Evolutionary conservation across 768 basidiomycete genomes (phyloP).

Genomic region (Pisolithus marmoratus): DNA sequence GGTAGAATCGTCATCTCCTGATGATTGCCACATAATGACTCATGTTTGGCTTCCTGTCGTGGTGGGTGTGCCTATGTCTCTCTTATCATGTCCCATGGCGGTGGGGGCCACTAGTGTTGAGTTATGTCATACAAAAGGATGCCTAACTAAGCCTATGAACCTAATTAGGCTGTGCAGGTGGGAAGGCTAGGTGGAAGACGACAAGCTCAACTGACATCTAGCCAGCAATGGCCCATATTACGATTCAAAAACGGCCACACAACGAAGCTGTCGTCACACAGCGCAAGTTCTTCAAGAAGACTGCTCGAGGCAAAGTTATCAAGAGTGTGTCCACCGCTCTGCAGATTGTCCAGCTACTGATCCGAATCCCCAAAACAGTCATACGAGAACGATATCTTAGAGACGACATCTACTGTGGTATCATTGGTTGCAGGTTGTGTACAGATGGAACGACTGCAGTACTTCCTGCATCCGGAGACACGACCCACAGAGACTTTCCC

Average conservation of each 20-base stretch:
- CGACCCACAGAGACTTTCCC: constrained; percentile 49
- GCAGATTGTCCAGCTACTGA: background rate
- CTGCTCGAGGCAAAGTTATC: constrained; percentile 86
- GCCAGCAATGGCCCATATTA: constrained; percentile 52
- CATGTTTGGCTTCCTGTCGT: no score
- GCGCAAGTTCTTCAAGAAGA: constrained; percentile 95
- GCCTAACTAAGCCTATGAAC: no score
- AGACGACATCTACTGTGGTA: constrained; percentile 85
- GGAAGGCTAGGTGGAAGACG: no score
- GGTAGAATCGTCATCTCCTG: no score
- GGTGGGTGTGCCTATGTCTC: no score
- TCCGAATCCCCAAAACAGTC: constrained; percentile 45
- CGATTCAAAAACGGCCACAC: constrained; percentile 64
- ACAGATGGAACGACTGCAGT: constrained; percentile 31
- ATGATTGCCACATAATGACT: no score
- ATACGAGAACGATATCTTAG: constrained; percentile 91
- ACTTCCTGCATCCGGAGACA: constrained; percentile 57
- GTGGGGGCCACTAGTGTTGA: no score
- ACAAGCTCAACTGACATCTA: background rate
- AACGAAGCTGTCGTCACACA: constrained; percentile 73
- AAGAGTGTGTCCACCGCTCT: constrained; percentile 53
- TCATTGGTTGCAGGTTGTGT: constrained; percentile 66
- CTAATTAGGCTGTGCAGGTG: no score
- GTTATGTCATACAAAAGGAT: no score
- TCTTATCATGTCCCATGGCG: no score